Evolutionary conservation across 169 alveolate genomes (phyloP).

Genomic region (Plasmodium reichenowi): DNA sequence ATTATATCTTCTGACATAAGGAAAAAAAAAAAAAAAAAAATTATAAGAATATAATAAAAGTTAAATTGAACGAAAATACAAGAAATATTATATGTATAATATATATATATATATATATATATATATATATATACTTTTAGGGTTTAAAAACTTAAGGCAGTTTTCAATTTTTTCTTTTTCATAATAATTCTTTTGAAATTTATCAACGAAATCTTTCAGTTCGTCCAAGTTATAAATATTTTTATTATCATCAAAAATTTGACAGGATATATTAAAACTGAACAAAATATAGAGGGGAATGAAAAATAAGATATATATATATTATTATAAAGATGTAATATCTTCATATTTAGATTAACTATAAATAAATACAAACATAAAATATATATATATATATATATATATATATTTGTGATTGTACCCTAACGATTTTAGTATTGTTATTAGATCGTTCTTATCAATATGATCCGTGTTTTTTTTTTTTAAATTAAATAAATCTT

Average conservation of each 20-base stretch:
- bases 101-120: too few relatives aligned
- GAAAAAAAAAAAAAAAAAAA: slow-evolving; percentile 1
- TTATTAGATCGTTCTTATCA: slow-evolving; percentile 67
- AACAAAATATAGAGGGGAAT: background rate
- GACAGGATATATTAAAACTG: slow-evolving; percentile 49
- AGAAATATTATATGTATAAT: background rate
- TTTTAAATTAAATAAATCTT: slow-evolving; percentile 62
- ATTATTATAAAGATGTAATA: background rate
- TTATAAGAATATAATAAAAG: too few relatives aligned
- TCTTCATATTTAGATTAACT: background rate
- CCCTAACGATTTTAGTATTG: slow-evolving; percentile 67
- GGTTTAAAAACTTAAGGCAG: slow-evolving; percentile 41
- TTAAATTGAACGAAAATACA: background rate
- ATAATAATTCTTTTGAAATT: slow-evolving; percentile 44
- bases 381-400: slow-evolving; percentile 1
- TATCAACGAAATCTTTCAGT: slow-evolving; percentile 33
- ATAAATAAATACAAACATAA: background rate
- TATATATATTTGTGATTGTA: slow-evolving; percentile 6
- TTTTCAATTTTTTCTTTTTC: slow-evolving; percentile 52
- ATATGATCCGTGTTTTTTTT: slow-evolving; percentile 32
- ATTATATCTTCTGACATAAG: slow-evolving; percentile 36
- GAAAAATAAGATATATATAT: background rate
- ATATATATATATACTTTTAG: slow-evolving; percentile 8
- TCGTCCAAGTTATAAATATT: slow-evolving; percentile 49
- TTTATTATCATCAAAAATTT: slow-evolving; percentile 60